Evolutionary conservation across 78 protist genomes (phyloP), one percentile per base, ranked within the genome.

Genomic region (Dictyostelium intermedium): DNA sequence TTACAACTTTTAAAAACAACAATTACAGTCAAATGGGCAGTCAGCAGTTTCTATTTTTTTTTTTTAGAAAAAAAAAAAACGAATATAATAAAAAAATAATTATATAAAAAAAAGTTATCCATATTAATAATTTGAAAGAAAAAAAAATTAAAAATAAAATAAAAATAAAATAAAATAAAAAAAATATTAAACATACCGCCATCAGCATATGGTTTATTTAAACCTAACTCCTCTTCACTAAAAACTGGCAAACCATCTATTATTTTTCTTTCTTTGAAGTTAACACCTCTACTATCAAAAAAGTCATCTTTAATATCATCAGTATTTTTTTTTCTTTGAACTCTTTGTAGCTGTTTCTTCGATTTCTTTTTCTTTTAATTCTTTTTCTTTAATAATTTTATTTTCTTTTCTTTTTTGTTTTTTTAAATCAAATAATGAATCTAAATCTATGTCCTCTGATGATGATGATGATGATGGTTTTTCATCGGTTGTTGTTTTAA

Each of bases 1-100:
- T 13, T 10, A 25, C 6, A 3, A 23, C 27, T 60, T 20, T 41
- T 77, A 43, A 77, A 41, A 77, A 63, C 93, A 87, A 79, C 93
- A 87, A 37, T 77, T 20, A 63, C 93, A 87, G 79, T 87, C 93
- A 23, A 87, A 87, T 39, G 93, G 93, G 63, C 93, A 87, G 3
- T 34, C 53, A 8, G 6, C 82, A 63, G 93, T 60, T 32, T 27
- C 79, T 72, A 32, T 66, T 27, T 66, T 27, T 66, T 61, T 61
- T 14, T 50, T 50, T 50, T 50, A 20, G 13, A 50, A 50, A 50
- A 50, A 50, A 50, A 50, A 50, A 14, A 50, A 50, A 50, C n/a
- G n/a, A n/a, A n/a, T n/a, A n/a, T n/a, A n/a, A n/a, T n/a, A n/a
- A n/a, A n/a, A n/a, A n/a, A n/a, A n/a, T n/a, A n/a, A n/a, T n/a